Evolutionary conservation across 306 rosid species (phyloP), one percentile per base, ranked within the genome.

Genomic region (Casuarina glauca): DNA sequence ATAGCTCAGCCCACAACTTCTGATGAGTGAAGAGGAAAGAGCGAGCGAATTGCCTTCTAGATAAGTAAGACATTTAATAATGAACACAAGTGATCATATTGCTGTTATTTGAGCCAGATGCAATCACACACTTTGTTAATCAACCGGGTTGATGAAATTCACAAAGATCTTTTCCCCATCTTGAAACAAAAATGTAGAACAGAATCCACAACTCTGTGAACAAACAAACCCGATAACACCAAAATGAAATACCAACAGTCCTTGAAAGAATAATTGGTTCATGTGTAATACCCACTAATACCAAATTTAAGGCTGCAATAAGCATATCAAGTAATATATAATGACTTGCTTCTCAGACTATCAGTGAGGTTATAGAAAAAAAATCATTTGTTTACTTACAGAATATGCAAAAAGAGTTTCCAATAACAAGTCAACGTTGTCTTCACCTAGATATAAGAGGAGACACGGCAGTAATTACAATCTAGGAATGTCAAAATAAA

Each of bases 391-490:
- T 70, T 76, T 68, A 87, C 95, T 84, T 79, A 91, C 99, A 66
- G 91, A 78, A 81, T 48, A 72, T 26, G 84, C 73, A 57, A 90
- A 82, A 79, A 95, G 91, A 50, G 90, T 83, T 86, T 95, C 96
- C 89, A 93, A 73, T 66, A 93, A 80, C 80, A 81, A 74, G 55
- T 92, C 97, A 52, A 87, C 84, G 70, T 95, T 85, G 54, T 82
- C 90, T 76, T 87, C 97, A 72, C 99, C 99, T 95, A 80, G 54
- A 87, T 19, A 67, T 84, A 44, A 81, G 82, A 83, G 52, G 76
- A 85, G 43, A 70, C 6, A 64, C n/a, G 54, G 39, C 74, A 9
- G 80, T 38, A 17, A 63, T 63, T 15, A 38, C 46, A 63, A 63
- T 38, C 39, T 36, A 36, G 45, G 36, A 38, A 63, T 13, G 20